Percentiles rank a stretch among this genome's conserved stretches.
phyloP scores from a whole-genome alignment of 495 filamentous ascomycete species.

The Bryoglossum gracile region DNA sequence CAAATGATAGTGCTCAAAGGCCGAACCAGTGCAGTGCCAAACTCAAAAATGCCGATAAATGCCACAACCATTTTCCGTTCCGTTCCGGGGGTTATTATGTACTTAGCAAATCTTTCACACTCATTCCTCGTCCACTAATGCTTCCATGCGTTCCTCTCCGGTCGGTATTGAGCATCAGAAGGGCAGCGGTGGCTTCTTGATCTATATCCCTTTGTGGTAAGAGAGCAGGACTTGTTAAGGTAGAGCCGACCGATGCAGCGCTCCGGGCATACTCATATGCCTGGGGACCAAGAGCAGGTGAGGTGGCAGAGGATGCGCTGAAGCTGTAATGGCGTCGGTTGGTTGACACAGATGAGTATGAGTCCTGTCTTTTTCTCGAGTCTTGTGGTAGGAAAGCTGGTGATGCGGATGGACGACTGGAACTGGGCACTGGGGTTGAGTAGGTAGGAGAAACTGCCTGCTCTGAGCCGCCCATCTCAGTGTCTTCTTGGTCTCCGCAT shows the following conservation, averaged over 20 bases:
- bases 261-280: conserved; percentile 28
- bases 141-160: conserved; percentile 37
- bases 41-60: conserved; percentile 1
- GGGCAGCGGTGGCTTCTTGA: conserved; percentile 72
- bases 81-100: conserved; percentile 31
- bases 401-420: conserved; percentile 40
- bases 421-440: conserved; percentile 20
- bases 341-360: conserved; percentile 37
- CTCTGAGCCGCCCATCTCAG: conserved; percentile 37
- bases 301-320: conserved; percentile 37
- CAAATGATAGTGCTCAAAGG: too few relatives aligned
- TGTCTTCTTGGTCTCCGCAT: conserved; percentile 29
- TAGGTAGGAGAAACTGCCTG: conserved; percentile 19
- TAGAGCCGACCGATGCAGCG: conserved; percentile 29
- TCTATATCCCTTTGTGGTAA: conserved; percentile 42
- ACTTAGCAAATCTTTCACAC: conserved; percentile 72
- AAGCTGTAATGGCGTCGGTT: conserved; percentile 39
- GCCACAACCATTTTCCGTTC: too few relatives aligned
- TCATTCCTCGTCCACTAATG: conserved; percentile 46
- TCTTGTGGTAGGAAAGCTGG: conserved; percentile 40
- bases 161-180: conserved; percentile 74
- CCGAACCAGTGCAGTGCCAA: too few relatives aligned
- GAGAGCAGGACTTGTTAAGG: conserved; percentile 43
- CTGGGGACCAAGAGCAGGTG: conserved; percentile 39
- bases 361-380: conserved; percentile 33